phyloP scores from a whole-genome alignment of 2,329 filamentous ascomycete genomes.

The Hypoxylon sp. region DNA sequence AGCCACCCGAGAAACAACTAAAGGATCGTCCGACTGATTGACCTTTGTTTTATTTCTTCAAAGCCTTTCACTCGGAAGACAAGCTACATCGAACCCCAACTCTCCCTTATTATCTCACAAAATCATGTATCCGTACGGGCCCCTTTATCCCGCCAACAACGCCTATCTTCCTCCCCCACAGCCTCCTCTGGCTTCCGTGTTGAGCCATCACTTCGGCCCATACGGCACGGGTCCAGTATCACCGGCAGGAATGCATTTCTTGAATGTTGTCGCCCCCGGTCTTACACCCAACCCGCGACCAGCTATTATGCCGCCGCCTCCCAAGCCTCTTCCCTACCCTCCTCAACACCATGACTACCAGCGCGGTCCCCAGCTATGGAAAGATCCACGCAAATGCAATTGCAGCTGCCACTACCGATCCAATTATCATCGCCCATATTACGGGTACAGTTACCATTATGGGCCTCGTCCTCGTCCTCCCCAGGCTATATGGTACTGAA shows the following conservation, averaged over 20 bases:
- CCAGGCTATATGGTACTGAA: background rate
- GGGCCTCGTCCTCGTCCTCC: background rate
- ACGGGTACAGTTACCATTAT: background rate
- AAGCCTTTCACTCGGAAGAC: background rate
- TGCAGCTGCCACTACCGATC: background rate
- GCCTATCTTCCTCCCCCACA: conserved; percentile 12
- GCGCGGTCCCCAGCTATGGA: background rate
- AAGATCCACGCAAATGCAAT: background rate
- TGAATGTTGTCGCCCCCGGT: conserved; percentile 23
- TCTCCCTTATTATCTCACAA: background rate
- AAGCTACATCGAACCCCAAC: background rate
- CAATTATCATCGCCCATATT: background rate
- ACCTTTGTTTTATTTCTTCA: conserved; percentile 1
- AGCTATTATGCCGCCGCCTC: background rate
- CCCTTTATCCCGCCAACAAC: conserved; percentile 6
- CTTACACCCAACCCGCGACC: background rate
- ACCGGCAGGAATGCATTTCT: conserved; percentile 17
- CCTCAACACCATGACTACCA: background rate
- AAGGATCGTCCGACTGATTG: background rate
- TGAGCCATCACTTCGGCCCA: conserved; percentile 33
- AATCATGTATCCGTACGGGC: conserved; percentile 18
- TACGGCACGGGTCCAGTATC: conserved; percentile 26
- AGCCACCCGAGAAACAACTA: background rate
- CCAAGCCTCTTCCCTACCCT: background rate
- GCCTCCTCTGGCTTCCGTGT: conserved; percentile 14